These are phyloP conservation scores for Calocera viscosa DNA, from an alignment of 768 basidiomycete genomes.

Conservation along the genomic window DNA sequence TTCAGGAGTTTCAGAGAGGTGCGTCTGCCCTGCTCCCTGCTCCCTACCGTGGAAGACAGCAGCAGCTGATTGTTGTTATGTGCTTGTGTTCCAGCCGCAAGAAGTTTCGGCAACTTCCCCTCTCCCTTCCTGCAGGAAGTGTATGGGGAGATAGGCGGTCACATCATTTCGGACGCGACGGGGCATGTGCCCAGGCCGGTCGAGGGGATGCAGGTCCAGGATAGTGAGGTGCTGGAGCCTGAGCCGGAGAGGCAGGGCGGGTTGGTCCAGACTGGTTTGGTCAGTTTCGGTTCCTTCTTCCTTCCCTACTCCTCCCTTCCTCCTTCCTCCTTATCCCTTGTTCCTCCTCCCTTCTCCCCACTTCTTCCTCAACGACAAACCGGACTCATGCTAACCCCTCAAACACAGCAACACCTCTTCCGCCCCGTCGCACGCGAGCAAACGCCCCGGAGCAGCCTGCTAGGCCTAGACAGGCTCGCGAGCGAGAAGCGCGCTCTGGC, in stretches of 20 bases:
- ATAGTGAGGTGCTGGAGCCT: conserved; percentile 73
- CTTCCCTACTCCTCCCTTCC: conserved; percentile 24
- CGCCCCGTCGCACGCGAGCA: conserved; percentile 56
- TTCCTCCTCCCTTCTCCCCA: too few relatives aligned
- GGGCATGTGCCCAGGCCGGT: conserved; percentile 46
- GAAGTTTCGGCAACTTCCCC: conserved; percentile 76
- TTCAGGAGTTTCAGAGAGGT: conserved; percentile 61
- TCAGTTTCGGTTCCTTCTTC: conserved; percentile 25
- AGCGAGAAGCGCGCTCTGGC: conserved; percentile 69
- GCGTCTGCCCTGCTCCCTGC: conserved; percentile 16
- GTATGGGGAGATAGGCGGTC: conserved; percentile 64
- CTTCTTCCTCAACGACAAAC: too few relatives aligned
- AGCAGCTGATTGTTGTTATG: neutral
- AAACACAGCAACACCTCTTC: conserved; percentile 79
- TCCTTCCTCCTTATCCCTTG: too few relatives aligned
- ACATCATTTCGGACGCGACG: conserved; percentile 51
- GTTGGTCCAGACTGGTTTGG: conserved; percentile 53
- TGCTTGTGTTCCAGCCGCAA: conserved; percentile 43
- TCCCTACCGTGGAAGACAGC: neutral
- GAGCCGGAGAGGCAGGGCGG: conserved; percentile 69
- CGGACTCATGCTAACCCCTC: too few relatives aligned
- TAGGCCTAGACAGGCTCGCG: conserved; percentile 81
- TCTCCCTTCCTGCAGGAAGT: conserved; percentile 64
- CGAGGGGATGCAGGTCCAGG: conserved; percentile 63
- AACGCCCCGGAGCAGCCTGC: conserved; percentile 62